Conservation (phyloP, 2,329 filamentous ascomycete genomes). For the Venturiaceae sp. region DNA sequence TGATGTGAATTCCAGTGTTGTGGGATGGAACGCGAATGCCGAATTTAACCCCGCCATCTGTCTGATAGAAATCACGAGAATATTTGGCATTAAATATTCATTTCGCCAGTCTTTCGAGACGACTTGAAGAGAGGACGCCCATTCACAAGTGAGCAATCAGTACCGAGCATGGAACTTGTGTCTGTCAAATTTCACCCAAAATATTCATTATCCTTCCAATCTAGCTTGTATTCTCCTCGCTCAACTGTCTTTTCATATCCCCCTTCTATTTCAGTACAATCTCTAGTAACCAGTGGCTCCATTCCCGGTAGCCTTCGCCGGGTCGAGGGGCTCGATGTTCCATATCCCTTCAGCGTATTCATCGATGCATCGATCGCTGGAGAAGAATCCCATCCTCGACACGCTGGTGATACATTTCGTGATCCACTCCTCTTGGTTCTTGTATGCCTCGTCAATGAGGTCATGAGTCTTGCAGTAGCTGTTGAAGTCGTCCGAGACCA, state of each 20-base stretch:
- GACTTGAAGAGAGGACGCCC: too few relatives aligned
- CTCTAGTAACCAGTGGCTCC: background rate
- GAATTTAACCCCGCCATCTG: background rate
- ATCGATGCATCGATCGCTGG: constrained; percentile 86
- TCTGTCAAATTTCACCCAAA: background rate
- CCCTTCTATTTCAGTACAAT: background rate
- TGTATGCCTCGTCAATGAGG: constrained; percentile 85
- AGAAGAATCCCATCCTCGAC: constrained; percentile 95
- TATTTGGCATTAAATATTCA: too few relatives aligned
- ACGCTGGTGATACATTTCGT: constrained; percentile 84
- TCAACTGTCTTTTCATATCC: background rate
- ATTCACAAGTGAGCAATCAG: too few relatives aligned
- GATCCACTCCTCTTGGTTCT: constrained; percentile 86
- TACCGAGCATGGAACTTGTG: too few relatives aligned
- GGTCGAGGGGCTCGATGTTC: constrained; percentile 77
- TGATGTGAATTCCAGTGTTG: background rate
- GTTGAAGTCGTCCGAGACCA: constrained; percentile 95
- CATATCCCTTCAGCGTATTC: constrained; percentile 97
- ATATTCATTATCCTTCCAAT: background rate
- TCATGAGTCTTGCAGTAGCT: constrained; percentile 87
- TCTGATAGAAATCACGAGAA: too few relatives aligned
- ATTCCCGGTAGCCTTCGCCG: constrained; percentile 11
- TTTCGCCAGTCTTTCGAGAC: too few relatives aligned
- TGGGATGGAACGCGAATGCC: background rate
- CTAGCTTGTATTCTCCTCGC: background rate